Conservation (phyloP, 805 yeast genomes). For the Starmerella bombi region DNA sequence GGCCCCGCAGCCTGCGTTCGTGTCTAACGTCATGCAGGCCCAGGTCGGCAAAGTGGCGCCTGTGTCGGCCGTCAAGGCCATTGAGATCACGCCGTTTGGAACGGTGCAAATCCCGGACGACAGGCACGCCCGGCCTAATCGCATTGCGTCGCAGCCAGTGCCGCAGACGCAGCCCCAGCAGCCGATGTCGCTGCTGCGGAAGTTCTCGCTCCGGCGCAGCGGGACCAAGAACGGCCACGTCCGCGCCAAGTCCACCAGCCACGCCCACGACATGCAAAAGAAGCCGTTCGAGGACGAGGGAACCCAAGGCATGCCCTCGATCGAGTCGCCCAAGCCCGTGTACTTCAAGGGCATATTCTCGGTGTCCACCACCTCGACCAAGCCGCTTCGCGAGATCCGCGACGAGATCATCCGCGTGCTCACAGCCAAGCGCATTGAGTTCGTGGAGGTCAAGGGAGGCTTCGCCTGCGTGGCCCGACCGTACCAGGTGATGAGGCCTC, state of each 20-base stretch:
- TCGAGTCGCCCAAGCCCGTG: conserved; percentile 81
- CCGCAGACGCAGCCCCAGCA: not conserved
- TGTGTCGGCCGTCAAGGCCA: conserved; percentile 2
- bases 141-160: conserved; percentile 6
- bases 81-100: conserved; percentile 2
- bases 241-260: conserved; percentile 20
- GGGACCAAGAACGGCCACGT: conserved; percentile 9
- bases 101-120: not conserved
- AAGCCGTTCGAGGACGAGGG: not conserved
- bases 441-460: conserved; percentile 86
- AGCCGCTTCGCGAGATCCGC: conserved; percentile 77
- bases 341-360: conserved; percentile 87
- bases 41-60: conserved; percentile 12
- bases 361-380: conserved; percentile 89
- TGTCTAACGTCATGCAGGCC: conserved; percentile 6
- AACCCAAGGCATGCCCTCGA: conserved; percentile 78
- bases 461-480: conserved; percentile 66
- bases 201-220: conserved; percentile 18
- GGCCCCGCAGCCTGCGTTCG: conserved; percentile 7
- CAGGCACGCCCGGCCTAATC: not conserved
- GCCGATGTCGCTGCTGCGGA: conserved; percentile 16
- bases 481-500: not conserved
- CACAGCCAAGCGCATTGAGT: conserved; percentile 62
- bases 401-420: conserved; percentile 69
- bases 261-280: conserved; percentile 4